These are phyloP conservation scores for Alternaria brassicicola DNA, from an alignment of 2,329 filamentous ascomycete species.

Conservation along the genomic window DNA sequence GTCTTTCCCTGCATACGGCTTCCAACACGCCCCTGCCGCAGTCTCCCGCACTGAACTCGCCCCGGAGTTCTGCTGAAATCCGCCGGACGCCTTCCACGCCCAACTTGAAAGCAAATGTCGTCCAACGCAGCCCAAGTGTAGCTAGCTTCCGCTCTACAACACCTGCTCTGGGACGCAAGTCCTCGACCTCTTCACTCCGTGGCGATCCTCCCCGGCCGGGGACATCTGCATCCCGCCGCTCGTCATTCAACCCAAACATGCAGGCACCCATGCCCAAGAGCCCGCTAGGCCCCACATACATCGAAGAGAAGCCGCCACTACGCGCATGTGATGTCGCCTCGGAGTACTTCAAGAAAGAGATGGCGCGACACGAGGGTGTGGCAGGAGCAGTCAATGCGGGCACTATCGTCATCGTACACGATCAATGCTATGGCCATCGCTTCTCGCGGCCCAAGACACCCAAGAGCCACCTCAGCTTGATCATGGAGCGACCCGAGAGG, in stretches of 20 bases:
- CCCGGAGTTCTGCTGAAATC: slow-evolving; percentile 11
- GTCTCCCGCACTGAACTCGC: slow-evolving; percentile 39
- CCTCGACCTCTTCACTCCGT: slow-evolving; percentile 53
- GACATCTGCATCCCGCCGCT: slow-evolving; percentile 49
- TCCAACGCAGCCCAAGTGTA: slow-evolving; percentile 53
- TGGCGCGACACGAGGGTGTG: slow-evolving; percentile 64
- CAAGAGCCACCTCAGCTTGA: slow-evolving; percentile 72
- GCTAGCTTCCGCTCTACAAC: slow-evolving; percentile 50
- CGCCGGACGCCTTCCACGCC: slow-evolving; percentile 39
- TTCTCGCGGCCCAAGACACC: slow-evolving; percentile 83
- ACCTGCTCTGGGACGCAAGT: slow-evolving; percentile 51
- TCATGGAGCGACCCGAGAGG: slow-evolving; percentile 92
- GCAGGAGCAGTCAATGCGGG: slow-evolving; percentile 54
- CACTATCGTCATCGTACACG: slow-evolving; percentile 85
- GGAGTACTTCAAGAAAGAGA: slow-evolving; percentile 72
- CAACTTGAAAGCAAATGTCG: slow-evolving; percentile 33
- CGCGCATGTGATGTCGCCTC: slow-evolving; percentile 67
- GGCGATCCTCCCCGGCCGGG: slow-evolving; percentile 40
- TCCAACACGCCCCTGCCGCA: slow-evolving; percentile 38
- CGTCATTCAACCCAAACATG: slow-evolving; percentile 52
- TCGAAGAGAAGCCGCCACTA: slow-evolving; percentile 49
- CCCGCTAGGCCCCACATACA: slow-evolving; percentile 44
- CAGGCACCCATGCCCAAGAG: slow-evolving; percentile 50
- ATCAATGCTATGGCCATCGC: slow-evolving; percentile 93
- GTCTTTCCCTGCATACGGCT: slow-evolving; percentile 46